A percentile compares a stretch with the other conserved stretches of the same genome.
Evolutionary conservation across 202 grass and related monocot species (phyloP).

Genomic region (Hordeum pubiflorum): DNA sequence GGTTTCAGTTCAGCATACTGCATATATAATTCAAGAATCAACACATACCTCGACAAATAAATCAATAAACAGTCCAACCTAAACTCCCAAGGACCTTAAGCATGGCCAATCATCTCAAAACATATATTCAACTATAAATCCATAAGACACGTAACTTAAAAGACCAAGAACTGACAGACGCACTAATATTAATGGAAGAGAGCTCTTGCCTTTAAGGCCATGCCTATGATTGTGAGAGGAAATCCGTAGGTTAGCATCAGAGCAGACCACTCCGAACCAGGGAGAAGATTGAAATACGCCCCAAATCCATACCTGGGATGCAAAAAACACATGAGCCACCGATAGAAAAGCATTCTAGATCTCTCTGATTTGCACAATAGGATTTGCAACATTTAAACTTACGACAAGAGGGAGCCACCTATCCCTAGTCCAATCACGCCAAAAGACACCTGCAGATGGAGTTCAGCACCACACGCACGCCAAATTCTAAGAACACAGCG

Average conservation of each 20-base stretch:
- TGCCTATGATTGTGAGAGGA: constrained; percentile 92
- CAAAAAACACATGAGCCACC: constrained; percentile 6
- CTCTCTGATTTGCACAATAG: not conserved
- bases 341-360: constrained; percentile 9
- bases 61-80: not conserved
- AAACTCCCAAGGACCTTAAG: not conserved
- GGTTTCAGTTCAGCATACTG: constrained; percentile 98
- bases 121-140: not conserved
- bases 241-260: constrained; percentile 93
- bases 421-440: constrained; percentile 74
- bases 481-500: not conserved
- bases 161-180: not conserved
- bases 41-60: not conserved
- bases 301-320: constrained; percentile 81
- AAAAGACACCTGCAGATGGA: constrained; percentile 61
- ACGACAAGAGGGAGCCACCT: constrained; percentile 77
- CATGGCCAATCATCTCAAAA: not conserved
- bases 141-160: constrained; percentile 1
- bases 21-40: constrained; percentile 35
- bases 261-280: constrained; percentile 93
- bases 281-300: constrained; percentile 89
- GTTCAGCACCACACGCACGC: not conserved
- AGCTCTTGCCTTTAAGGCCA: constrained; percentile 83
- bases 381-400: constrained; percentile 25
- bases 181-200: not conserved